Evolutionary conservation across 75 land plant species (phyloP), one percentile per base, ranked within the genome.

Genomic region (Cunninghamia lanceolata): DNA sequence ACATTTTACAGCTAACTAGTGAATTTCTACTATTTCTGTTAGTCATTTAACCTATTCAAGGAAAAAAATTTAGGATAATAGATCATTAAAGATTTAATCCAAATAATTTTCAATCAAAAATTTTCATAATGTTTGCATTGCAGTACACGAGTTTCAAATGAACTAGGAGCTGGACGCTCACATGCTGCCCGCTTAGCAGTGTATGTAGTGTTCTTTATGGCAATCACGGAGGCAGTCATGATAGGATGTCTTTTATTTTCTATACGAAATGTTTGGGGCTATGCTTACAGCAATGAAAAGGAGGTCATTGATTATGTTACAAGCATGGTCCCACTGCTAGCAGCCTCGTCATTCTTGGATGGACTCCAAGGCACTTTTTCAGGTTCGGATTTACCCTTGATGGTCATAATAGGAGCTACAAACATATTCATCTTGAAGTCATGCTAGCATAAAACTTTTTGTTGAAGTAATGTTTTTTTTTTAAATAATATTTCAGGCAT

Each of bases 111-210:
- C 42, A 40, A 40, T 40, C 42, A 1, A 40, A 40, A 40, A 0
- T 81, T 80, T 81, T 45, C 50, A 81, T 25, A 81, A 25, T 81
- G 21, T 30, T 34, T 25, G 17, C 42, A 40, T 25, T 35, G 45
- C 83, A 95, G 96, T 59, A 92, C 94, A 54, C 79, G 96, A 78
- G 93, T 95, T 84, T 89, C 96, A 28, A 96, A 96, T 88, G 97
- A 96, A 88, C 84, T 96, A 39, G 99, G 99, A 46, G 95, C 94
- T 45, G 93, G 92, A 34, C 39, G 81, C 8, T 86, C 96, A 47
- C 78, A 81, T n/a, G 86, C 86, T 16, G 97, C 95, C 13, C 88
- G 83, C 3, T 45, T 89, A 75, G 91, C 96, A 42, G 88, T 93
- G 36, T 7, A 81, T 5, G 89, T 89, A 3, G 91, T 85, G 63